Conservation (phyloP, 345 rosid genomes). For the thale cress (Arabidopsis thaliana) region TAIR10.1 NC_003071.7:14814501-14815000, state of each 20-base stretch:
- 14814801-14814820: conserved; percentile 17
- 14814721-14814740: conserved; percentile 24
- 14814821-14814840: conserved; percentile 31
- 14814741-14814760: conserved; percentile 17
- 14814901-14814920: conserved; percentile 41
- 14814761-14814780: conserved; percentile 31
- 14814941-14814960: conserved; percentile 26
- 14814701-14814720: conserved; percentile 1
- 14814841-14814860: conserved; percentile 16
- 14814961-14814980: conserved; percentile 6
- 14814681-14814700: conserved; percentile 25
- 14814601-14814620: conserved; percentile 53
- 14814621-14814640: conserved; percentile 30
- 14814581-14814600: conserved; percentile 56
- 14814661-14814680: conserved; percentile 8
- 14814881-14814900: conserved; percentile 29
- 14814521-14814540: neutral
- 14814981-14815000: conserved; percentile 36
- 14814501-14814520: too few species aligned
- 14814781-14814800: conserved; percentile 22
- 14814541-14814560: neutral
- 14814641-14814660: neutral
- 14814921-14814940: conserved; percentile 18
- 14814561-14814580: conserved; percentile 20
- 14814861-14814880: conserved; percentile 27